Conservation (phyloP, 2,329 filamentous ascomycete genomes). For the Ceratocystis papillata region DNA sequence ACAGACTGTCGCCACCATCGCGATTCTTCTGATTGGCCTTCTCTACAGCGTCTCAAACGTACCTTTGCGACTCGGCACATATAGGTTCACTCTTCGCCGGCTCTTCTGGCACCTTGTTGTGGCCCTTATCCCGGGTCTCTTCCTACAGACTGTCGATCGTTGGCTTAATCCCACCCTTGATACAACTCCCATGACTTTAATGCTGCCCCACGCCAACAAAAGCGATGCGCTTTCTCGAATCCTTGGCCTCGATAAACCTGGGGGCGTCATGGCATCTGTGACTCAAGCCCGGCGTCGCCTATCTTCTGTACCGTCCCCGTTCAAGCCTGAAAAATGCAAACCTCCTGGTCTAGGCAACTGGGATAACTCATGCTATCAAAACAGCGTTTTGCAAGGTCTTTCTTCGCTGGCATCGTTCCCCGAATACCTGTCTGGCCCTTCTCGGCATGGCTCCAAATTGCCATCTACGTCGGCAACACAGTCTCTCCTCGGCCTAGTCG, state of each 20-base stretch:
- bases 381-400: constrained; percentile 80
- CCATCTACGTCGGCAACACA: constrained; percentile 29
- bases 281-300: constrained; percentile 19
- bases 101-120: constrained; percentile 21
- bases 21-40: constrained; percentile 6
- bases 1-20: constrained; percentile 13
- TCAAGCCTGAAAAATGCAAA: constrained; percentile 24
- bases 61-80: constrained; percentile 17
- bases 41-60: constrained; percentile 13
- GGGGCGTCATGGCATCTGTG: constrained; percentile 20
- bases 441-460: constrained; percentile 27
- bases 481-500: constrained; percentile 54
- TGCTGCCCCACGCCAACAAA: constrained; percentile 18
- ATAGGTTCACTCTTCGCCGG: constrained; percentile 16
- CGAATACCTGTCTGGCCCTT: constrained; percentile 48
- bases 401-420: constrained; percentile 63
- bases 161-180: constrained; percentile 21
- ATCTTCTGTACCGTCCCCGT: constrained; percentile 16
- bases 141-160: constrained; percentile 19
- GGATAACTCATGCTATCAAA: constrained; percentile 96
- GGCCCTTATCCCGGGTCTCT: constrained; percentile 14
- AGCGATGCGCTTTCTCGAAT: constrained; percentile 23
- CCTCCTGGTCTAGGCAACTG: constrained; percentile 72
- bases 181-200: constrained; percentile 21
- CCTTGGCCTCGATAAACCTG: constrained; percentile 19